Conservation (phyloP, 1,284 basidiomycete species). For the Termitomyces sp. region DNA sequence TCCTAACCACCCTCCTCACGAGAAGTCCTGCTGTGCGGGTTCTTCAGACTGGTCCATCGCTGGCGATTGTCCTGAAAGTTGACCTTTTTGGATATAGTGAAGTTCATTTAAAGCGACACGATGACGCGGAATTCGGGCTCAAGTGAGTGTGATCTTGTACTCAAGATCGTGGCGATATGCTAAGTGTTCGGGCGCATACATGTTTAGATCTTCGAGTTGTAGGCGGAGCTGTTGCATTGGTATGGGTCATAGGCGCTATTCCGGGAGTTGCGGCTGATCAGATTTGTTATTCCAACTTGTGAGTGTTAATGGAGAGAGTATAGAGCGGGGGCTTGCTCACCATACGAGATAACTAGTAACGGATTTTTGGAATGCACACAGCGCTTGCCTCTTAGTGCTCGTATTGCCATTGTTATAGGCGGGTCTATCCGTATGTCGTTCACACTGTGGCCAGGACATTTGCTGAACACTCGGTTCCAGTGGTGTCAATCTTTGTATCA, state of each 20-base stretch:
- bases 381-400: constrained; percentile 10
- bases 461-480: background rate
- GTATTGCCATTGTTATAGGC: constrained; percentile 12
- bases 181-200: background rate
- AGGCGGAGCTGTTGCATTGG: constrained; percentile 4
- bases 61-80: constrained; percentile 11
- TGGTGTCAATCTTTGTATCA: constrained; percentile 10
- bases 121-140: constrained; percentile 9
- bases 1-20: constrained; percentile 5
- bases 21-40: constrained; percentile 21
- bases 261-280: constrained; percentile 17
- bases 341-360: background rate
- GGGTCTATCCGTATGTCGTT: constrained; percentile 11
- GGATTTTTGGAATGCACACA: constrained; percentile 14
- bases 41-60: constrained; percentile 13
- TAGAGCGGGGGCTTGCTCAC: background rate
- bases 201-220: constrained; percentile 12
- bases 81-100: constrained; percentile 10
- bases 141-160: constrained; percentile 5
- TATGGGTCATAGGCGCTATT: constrained; percentile 14
- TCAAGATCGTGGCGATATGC: background rate
- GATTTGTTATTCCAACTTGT: constrained; percentile 18
- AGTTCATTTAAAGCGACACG: constrained; percentile 2
- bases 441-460: no score
- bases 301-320: background rate